Percentiles rank a stretch among this genome's conserved stretches.
Evolutionary conservation across 805 yeast species (phyloP).

Genomic region (Pichia cephalocereana): DNA sequence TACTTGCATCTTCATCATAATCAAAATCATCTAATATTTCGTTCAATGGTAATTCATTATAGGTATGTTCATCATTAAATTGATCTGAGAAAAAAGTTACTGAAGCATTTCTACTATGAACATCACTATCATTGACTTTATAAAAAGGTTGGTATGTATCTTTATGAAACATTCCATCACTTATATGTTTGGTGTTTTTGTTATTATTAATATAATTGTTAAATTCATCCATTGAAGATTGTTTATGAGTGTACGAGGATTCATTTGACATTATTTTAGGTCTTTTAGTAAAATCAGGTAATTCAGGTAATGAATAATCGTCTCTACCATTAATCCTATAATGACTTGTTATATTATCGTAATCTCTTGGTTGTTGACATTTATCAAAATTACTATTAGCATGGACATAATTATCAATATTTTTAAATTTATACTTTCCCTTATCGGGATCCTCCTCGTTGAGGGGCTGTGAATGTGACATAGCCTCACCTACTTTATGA

Average conservation of each 20-base stretch:
- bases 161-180: too few relatives aligned
- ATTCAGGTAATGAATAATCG: neutral
- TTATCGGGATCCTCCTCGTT: neutral
- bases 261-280: slow-evolving; percentile 1
- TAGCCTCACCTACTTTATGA: neutral
- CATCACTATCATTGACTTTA: neutral
- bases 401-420: neutral
- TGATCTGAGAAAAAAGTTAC: slow-evolving; percentile 23
- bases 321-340: neutral
- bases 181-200: too few relatives aligned
- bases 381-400: neutral
- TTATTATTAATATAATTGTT: too few relatives aligned
- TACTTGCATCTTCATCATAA: slow-evolving; percentile 1
- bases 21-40: slow-evolving; percentile 7
- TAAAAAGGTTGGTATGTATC: neutral
- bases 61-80: slow-evolving; percentile 13
- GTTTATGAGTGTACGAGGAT: neutral
- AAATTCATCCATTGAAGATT: neutral
- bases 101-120: slow-evolving; percentile 13
- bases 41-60: slow-evolving; percentile 15
- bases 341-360: neutral
- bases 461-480: neutral
- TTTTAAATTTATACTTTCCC: neutral
- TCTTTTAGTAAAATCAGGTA: slow-evolving; percentile 8
- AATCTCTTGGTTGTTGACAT: neutral